Base-by-base conservation (phyloP, 306 rosid species). In the Pachyrhizus erosus region DNA sequence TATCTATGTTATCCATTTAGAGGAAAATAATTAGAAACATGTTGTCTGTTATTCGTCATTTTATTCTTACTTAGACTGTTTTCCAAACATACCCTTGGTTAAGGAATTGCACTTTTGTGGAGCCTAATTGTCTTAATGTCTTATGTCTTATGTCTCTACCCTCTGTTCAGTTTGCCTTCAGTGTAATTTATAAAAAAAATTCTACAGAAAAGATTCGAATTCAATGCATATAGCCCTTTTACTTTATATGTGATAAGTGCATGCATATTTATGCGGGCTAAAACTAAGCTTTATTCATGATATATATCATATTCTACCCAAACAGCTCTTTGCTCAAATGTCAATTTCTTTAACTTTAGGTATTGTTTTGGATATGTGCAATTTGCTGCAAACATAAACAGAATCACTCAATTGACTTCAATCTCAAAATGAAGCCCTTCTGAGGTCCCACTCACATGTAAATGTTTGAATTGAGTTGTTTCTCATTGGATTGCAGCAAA, bases 401-500 rank as follows among this genome's bases (percentile, higher is more conserved):
- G 78, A 55, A 80, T 80, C 71, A 70, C 73, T 66, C 75, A 68
- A 31, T 70, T 15, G 77, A 26, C 69, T 40, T 23, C 70, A 78
- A 33, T 37, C 66, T 51, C 40, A 51, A 17, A 51, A 51, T 67
- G 49, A 46, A 46, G 33, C 70, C 48, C 66, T 34, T 78, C 6
- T 77, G 8, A 31, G 83, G 60, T 24, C 62, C 78, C 78, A 70
- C 70, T 70, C 77, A 70, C 84, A 18, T 54, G 78, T 42, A 43
- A 71, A 43, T 58, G 77, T 80, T 71, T 58, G 51, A 39, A 39
- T 54, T 52, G 40, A 71, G 45, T 70, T 51, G 42, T 20, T 79
- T 55, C 70, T 20, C 43, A 68, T 71, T 67, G 20, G 29, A 49
- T 79, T 80, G 61, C 71, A 70, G 20, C 70, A 70, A 70, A 26